A percentile compares a stretch with the other conserved stretches of the same genome.
These are phyloP conservation scores for Blepharisma japonicum DNA, from an alignment of 73 alveolate genomes.

Conservation along the genomic window DNA sequence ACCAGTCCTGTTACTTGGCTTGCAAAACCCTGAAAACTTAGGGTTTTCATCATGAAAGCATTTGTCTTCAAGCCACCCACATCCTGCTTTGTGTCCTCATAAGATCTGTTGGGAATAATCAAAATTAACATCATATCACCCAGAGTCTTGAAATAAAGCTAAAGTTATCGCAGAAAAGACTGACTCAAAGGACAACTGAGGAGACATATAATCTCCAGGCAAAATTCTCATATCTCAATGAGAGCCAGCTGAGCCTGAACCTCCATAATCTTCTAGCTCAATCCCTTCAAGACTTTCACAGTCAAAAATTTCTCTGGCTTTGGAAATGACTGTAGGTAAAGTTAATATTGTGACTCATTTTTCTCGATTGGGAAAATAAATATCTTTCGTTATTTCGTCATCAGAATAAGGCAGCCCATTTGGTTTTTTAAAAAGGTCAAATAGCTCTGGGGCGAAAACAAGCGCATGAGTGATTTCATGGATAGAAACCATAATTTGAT, in stretches of 20 bases:
- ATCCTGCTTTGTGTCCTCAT: constrained; percentile 54
- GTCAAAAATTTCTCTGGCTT: constrained; percentile 6
- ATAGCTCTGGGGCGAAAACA: not conserved
- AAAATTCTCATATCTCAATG: constrained; percentile 64
- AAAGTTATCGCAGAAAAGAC: constrained; percentile 50
- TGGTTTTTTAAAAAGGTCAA: not conserved
- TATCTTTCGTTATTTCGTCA: too few relatives aligned
- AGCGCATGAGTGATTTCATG: constrained; percentile 5
- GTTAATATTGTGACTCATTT: too few relatives aligned
- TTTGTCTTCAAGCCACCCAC: constrained; percentile 37
- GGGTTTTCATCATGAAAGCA: constrained; percentile 34
- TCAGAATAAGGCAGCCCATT: not conserved
- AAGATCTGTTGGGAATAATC: constrained; percentile 40
- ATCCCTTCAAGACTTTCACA: constrained; percentile 11
- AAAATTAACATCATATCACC: constrained; percentile 46
- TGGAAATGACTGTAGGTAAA: constrained; percentile 8
- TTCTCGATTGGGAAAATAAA: too few relatives aligned
- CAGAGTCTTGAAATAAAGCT: constrained; percentile 55
- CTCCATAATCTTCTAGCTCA: constrained; percentile 50
- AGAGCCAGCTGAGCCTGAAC: constrained; percentile 41
- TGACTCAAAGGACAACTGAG: constrained; percentile 21
- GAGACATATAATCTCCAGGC: constrained; percentile 54
- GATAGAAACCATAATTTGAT: not conserved
- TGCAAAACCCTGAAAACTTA: not conserved
- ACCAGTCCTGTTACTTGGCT: too few relatives aligned